Conservation (phyloP, 225 moss, liverwort and hornwort genomes). For the Physcomitrellopsis africana region DNA sequence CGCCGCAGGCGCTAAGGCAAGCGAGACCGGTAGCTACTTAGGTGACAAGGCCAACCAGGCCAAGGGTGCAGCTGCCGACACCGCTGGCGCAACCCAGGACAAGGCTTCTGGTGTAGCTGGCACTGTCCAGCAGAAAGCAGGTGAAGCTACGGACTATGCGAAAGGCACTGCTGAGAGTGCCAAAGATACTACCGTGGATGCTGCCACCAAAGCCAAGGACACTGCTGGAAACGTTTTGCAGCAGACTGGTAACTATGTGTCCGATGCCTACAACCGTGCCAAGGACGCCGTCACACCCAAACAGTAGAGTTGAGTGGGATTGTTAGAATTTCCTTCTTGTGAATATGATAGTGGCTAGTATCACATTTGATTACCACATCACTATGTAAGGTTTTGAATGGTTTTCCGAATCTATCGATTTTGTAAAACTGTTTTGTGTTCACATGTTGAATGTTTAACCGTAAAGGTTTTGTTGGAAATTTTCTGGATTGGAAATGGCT, state of each 20-base stretch:
- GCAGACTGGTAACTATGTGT: slow-evolving; percentile 2
- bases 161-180: background rate
- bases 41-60: slow-evolving; percentile 16
- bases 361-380: too few relatives aligned
- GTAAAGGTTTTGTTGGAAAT: too few relatives aligned
- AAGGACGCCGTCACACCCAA: background rate
- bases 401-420: too few relatives aligned
- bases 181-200: background rate
- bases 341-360: too few relatives aligned
- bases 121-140: background rate
- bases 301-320: background rate
- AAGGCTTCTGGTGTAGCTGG: slow-evolving; percentile 11
- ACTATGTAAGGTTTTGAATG: too few relatives aligned
- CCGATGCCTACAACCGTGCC: background rate
- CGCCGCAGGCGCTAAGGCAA: slow-evolving; percentile 8
- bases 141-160: background rate
- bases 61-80: background rate
- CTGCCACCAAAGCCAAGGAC: background rate
- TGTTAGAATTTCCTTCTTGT: too few relatives aligned
- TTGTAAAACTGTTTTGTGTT: too few relatives aligned
- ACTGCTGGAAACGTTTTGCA: slow-evolving; percentile 16
- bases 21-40: background rate
- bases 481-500: too few relatives aligned
- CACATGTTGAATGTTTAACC: too few relatives aligned
- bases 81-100: slow-evolving; percentile 15